phyloP scores from a whole-genome alignment of 2,329 filamentous ascomycete genomes.

The Colletotrichum kahawae region DNA sequence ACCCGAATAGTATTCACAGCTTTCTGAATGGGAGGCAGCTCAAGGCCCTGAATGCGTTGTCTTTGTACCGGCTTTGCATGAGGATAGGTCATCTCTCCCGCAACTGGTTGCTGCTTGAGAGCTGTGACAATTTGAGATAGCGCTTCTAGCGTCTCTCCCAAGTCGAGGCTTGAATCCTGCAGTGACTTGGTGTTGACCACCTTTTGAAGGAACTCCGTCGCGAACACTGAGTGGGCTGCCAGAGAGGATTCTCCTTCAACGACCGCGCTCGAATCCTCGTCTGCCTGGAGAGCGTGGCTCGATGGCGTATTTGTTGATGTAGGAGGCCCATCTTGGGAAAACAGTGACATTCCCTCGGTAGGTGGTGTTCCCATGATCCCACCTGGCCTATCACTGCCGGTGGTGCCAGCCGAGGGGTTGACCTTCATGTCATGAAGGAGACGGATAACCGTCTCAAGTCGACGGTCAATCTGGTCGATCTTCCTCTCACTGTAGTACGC shows the following conservation, averaged over 20 bases:
- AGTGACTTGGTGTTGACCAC: conserved; percentile 33
- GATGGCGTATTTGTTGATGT: conserved; percentile 19
- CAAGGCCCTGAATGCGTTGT: background rate
- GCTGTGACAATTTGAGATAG: conserved; percentile 35
- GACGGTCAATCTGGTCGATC: conserved; percentile 42
- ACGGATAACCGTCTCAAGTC: conserved; percentile 37
- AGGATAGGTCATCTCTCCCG: conserved; percentile 31
- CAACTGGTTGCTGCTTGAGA: conserved; percentile 29
- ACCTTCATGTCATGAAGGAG: conserved; percentile 39
- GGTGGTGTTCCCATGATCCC: background rate
- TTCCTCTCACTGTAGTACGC: conserved; percentile 35
- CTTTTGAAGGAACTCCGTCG: conserved; percentile 48
- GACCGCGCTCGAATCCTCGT: conserved; percentile 31
- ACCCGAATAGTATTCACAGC: conserved; percentile 1
- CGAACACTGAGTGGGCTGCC: conserved; percentile 51
- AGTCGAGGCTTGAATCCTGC: conserved; percentile 30
- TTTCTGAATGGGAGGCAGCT: conserved; percentile 22
- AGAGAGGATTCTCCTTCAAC: conserved; percentile 51
- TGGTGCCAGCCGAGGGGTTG: conserved; percentile 21
- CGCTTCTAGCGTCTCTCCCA: conserved; percentile 39
- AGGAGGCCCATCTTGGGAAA: background rate
- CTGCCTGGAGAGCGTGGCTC: conserved; percentile 5
- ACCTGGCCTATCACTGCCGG: background rate
- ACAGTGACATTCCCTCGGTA: background rate
- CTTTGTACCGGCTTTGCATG: conserved; percentile 17